Conservation (phyloP, 2,329 filamentous ascomycete species). For the Tolypocladium ovalisporum region DNA sequence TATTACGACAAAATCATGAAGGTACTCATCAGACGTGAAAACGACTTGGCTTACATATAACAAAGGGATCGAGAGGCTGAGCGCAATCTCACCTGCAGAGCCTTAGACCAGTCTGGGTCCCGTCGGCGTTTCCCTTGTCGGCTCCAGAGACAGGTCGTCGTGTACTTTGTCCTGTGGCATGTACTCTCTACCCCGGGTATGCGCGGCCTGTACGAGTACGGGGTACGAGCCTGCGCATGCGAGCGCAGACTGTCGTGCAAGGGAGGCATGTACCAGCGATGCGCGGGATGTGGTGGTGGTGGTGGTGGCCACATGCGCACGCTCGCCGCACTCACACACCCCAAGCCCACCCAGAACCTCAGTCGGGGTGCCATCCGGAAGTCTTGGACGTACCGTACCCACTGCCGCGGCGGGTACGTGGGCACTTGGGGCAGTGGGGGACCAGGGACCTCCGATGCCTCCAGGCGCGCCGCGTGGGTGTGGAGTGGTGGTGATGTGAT, state of each 20-base stretch:
- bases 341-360: background rate
- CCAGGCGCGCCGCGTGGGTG: background rate
- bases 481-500: background rate
- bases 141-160: background rate
- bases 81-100: background rate
- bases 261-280: background rate
- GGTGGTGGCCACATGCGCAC: background rate
- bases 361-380: background rate
- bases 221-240: background rate
- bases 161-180: background rate
- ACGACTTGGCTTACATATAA: background rate
- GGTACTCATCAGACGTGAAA: background rate
- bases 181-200: background rate
- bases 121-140: background rate
- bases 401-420: background rate
- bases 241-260: background rate
- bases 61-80: background rate
- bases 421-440: background rate
- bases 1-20: background rate
- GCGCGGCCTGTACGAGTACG: no score
- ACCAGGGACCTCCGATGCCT: background rate
- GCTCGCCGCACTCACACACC: background rate
- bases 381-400: background rate
- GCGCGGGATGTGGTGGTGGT: slow-evolving; percentile 1
- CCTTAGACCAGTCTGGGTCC: background rate